phyloP scores from a whole-genome alignment of 768 basidiomycete genomes.

The Sarcomyxa edulis region DNA sequence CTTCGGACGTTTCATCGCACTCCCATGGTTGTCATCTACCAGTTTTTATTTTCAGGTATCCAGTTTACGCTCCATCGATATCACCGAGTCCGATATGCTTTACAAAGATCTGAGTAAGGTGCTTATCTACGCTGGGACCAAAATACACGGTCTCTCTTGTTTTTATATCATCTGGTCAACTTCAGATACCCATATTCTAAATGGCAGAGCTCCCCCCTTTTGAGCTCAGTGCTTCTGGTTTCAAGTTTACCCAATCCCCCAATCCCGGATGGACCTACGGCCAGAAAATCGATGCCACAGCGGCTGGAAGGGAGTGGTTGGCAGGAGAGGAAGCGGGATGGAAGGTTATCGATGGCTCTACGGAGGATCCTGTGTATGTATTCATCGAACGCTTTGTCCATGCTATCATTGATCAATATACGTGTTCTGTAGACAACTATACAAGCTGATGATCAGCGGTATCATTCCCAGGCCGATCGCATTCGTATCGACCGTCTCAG shows the following conservation, averaged over 20 bases:
- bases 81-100: no score
- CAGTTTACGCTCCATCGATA: no score
- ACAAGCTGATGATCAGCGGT: slow-evolving; percentile 46
- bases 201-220: no score
- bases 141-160: no score
- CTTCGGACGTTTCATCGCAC: no score
- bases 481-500: slow-evolving; percentile 59
- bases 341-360: slow-evolving; percentile 29
- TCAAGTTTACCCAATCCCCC: slow-evolving; percentile 26
- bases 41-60: no score
- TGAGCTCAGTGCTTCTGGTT: slow-evolving; percentile 17
- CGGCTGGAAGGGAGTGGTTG: slow-evolving; percentile 33
- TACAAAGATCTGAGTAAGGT: no score
- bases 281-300: slow-evolving; percentile 24
- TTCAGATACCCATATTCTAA: slow-evolving; percentile 4
- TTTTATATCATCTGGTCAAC: no score
- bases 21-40: no score
- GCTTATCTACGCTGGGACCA: no score
- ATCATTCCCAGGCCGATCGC: slow-evolving; percentile 65
- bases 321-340: slow-evolving; percentile 38
- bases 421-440: slow-evolving; percentile 23
- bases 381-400: not conserved
- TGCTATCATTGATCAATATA: not conserved
- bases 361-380: slow-evolving; percentile 27
- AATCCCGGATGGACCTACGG: slow-evolving; percentile 36